These are phyloP conservation scores for Hippophae tibetana DNA, from an alignment of 306 rosid genomes.

Conservation along the genomic window DNA sequence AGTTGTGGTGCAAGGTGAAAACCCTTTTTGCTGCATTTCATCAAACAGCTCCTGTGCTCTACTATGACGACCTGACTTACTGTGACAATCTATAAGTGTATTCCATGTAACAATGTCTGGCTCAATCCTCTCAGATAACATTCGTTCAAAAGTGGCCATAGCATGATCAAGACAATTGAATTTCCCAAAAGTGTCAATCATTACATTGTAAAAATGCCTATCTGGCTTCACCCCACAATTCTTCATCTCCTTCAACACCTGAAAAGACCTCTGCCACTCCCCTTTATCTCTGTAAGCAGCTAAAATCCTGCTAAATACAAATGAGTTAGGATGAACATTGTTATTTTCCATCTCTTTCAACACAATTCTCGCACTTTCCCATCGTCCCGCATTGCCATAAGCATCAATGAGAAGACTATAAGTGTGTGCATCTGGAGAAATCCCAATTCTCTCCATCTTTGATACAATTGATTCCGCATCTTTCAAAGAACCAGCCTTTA, in stretches of 20 bases:
- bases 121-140: slow-evolving; percentile 62
- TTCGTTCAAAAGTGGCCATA: slow-evolving; percentile 56
- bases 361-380: slow-evolving; percentile 87
- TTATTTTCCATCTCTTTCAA: slow-evolving; percentile 78
- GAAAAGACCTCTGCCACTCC: slow-evolving; percentile 89
- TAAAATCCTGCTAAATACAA: slow-evolving; percentile 60
- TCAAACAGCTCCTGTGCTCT: slow-evolving; percentile 66
- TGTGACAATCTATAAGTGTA: slow-evolving; percentile 68
- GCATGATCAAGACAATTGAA: slow-evolving; percentile 79
- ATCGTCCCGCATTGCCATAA: slow-evolving; percentile 62
- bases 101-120: slow-evolving; percentile 88
- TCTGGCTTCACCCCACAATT: slow-evolving; percentile 66
- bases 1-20: slow-evolving; percentile 50
- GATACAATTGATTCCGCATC: slow-evolving; percentile 75
- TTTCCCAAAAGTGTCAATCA: slow-evolving; percentile 91
- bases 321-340: slow-evolving; percentile 63
- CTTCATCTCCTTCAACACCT: slow-evolving; percentile 81
- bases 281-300: slow-evolving; percentile 76
- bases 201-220: slow-evolving; percentile 82
- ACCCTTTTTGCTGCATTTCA: slow-evolving; percentile 78
- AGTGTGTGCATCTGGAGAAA: slow-evolving; percentile 70
- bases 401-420: slow-evolving; percentile 73
- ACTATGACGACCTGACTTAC: slow-evolving; percentile 51
- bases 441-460: slow-evolving; percentile 70
- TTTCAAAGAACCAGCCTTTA: slow-evolving; percentile 54